A percentile compares a stretch with the other conserved stretches of the same genome.
phyloP scores from a whole-genome alignment of 164 flowering plant species.

The Dillenia suffruticosa region DNA sequence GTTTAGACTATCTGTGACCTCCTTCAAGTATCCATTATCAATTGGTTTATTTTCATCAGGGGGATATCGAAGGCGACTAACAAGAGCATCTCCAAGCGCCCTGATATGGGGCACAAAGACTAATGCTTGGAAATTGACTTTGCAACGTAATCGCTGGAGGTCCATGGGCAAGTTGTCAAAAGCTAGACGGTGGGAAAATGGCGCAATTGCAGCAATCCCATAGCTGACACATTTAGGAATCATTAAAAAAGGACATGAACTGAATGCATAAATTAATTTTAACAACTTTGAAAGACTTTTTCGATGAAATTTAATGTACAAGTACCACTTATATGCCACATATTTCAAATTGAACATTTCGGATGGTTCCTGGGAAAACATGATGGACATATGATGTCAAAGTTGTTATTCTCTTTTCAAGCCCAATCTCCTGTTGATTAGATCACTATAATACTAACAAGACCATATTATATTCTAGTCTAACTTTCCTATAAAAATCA shows the following conservation, averaged over 20 bases:
- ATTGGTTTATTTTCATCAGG: constrained; percentile 13
- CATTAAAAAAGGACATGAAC: not conserved
- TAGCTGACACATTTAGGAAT: constrained; percentile 39
- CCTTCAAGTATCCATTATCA: constrained; percentile 26
- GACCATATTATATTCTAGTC: no score
- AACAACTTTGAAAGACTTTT: no score
- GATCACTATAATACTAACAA: no score
- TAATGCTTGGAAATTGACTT: constrained; percentile 89
- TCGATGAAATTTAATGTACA: no score
- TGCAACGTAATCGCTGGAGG: constrained; percentile 86
- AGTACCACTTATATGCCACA: no score
- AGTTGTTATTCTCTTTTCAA: no score
- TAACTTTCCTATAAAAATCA: no score
- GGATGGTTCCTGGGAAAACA: no score
- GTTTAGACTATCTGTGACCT: constrained; percentile 28
- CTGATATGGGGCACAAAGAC: constrained; percentile 81
- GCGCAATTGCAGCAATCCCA: constrained; percentile 94
- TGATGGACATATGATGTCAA: no score
- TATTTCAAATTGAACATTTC: no score
- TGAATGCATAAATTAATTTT: no score
- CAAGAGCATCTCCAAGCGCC: constrained; percentile 78
- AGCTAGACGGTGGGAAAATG: constrained; percentile 95
- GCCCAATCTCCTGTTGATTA: no score
- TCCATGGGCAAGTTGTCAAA: constrained; percentile 84
- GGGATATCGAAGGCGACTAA: constrained; percentile 65